Base-by-base conservation (phyloP, 1,139 yeast genomes). In the Candida pseudocylindracea region DNA sequence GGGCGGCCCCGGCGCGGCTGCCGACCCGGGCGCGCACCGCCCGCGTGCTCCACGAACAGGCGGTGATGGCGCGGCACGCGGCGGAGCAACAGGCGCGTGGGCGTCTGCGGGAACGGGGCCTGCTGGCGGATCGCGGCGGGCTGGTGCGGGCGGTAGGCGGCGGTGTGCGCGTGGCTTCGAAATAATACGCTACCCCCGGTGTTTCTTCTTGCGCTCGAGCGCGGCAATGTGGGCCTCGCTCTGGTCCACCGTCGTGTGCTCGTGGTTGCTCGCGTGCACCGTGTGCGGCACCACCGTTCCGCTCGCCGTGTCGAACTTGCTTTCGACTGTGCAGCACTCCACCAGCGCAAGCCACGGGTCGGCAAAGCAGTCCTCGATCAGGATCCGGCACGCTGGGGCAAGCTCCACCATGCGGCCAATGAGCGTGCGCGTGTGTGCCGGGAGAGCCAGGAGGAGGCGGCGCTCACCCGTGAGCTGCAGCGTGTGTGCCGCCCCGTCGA, bases 191-290 rank as follows among this genome's bases (percentile, higher is more conserved):
- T 15, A 15, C 20, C 12, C 7, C n/a, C 27, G 20, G 30, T 27
- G 33, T 47, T 63, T 68, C 50, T 74, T 76, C 42, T 65, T 71
- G 58, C 73, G 78, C 47, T 85, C 95, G 42, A 81, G 64, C 34
- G 91, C 78, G 11, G 95, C 94, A 53, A 85, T 85, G 50, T 85
- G 96, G 0, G 95, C 96, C 44, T 80, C 92, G 37, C 81, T 73
- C 49, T 80, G 93, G 43, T 81, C 93, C 33, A 85, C 95, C 42
- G 70, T 71, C 1, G 94, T 79, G 48, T 85, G 96, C 31, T 61
- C 63, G 48, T 85, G 96, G 45, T 68, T 73, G 4, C 55, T 53
- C 30, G 67, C 63, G 35, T 48, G 48, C 28, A 52, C 45, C 8
- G 56, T 59, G 31, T 49, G 57, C 20, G 20, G 20, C 20, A 15